Base-by-base conservation (phyloP, 1,284 basidiomycete species). In the Dichomitus squalens region DNA sequence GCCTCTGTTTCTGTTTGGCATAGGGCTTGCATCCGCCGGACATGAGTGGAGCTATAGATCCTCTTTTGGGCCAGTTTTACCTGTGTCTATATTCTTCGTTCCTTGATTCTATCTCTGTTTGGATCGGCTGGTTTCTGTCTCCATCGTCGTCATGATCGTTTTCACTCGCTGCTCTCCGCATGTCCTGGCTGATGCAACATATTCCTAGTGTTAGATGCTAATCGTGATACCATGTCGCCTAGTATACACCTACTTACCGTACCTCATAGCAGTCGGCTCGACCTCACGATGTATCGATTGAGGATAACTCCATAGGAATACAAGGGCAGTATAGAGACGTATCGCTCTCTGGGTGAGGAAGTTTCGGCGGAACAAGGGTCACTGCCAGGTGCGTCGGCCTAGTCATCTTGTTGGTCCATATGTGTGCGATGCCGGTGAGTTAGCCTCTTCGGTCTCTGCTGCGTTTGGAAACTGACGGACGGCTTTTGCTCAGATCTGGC, bases 211-310 rank as follows among this genome's bases (percentile, higher is more conserved):
- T 58, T 56, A 36, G 58, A 58, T 63, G 57, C 63, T 68, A 68
- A 68, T 68, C 61, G 53, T 57, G 60, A 55, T 58, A 51, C 57
- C 60, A 41, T 49, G 53, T 60, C 63, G 53, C 56, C 52, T 50
- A 58, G 59, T 64, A 64, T 54, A 62, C 58, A 49, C n/a, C 54
- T 52, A 52, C 39, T 50, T 57, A 53, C 53, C 59, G 56, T 60
- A 52, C 55, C 47, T 49, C 40, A 40, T 55, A 46, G 50, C 53
- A 59, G 53, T 60, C 44, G 48, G 52, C 46, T 55, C 49, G 11
- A 23, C 29, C 29, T 33, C 29, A 50, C 55, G 46, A 59, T 63
- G 61, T 63, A 63, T 34, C 54, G 57, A 52, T 56, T 52, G 52
- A 50, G 55, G 55, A 53, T 50, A 38, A 40, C 41, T 46, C 40